Conservation (phyloP, 495 filamentous ascomycete genomes). For the Entonaema liquescens region DNA sequence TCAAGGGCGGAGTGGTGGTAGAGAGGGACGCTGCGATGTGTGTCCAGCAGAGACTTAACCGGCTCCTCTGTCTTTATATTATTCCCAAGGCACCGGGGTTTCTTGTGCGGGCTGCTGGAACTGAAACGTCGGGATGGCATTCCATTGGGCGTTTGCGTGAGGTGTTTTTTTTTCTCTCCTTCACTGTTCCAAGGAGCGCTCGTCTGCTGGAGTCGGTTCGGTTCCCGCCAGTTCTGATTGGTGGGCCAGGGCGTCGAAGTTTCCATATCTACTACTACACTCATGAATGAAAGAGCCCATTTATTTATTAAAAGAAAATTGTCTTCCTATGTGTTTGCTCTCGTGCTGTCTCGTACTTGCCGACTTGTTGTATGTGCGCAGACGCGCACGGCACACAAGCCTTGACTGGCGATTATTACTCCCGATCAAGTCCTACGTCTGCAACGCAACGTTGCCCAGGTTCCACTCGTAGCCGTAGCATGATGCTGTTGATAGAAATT, state of each 20-base stretch:
- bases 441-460: slow-evolving; percentile 22
- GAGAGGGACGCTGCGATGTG: neutral
- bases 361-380: neutral
- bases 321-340: neutral
- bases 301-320: neutral
- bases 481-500: neutral
- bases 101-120: slow-evolving; percentile 1
- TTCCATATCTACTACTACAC: slow-evolving; percentile 28
- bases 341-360: slow-evolving; percentile 4
- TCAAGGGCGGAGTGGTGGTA: neutral
- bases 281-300: slow-evolving; percentile 19
- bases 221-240: slow-evolving; percentile 26
- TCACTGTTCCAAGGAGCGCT: slow-evolving; percentile 9
- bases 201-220: neutral
- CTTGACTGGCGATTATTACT: slow-evolving; percentile 1
- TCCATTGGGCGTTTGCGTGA: slow-evolving; percentile 25
- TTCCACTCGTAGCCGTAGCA: neutral
- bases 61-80: neutral
- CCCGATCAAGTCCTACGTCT: slow-evolving; percentile 18
- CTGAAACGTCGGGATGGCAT: slow-evolving; percentile 31
- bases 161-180: slow-evolving; percentile 16
- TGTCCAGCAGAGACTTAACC: neutral
- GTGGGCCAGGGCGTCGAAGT: slow-evolving; percentile 23
- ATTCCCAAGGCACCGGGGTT: neutral
- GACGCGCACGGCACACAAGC: neutral